phyloP scores from a whole-genome alignment of 2,329 filamentous ascomycete species.

The Colletotrichum musicola region DNA sequence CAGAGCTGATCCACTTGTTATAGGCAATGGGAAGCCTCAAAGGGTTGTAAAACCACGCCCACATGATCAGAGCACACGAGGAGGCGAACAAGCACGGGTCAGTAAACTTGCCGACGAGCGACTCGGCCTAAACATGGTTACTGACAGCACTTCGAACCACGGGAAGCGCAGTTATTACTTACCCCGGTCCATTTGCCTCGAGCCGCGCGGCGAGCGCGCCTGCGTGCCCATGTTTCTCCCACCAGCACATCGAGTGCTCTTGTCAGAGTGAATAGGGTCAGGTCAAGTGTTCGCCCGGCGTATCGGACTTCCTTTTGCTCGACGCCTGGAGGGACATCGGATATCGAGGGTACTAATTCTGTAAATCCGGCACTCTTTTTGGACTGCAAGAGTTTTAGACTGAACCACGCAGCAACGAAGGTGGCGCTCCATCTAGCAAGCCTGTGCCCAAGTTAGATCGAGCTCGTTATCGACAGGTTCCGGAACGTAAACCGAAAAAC shows the following conservation, averaged over 20 bases:
- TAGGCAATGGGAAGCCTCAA: constrained; percentile 78
- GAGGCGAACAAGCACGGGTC: constrained; percentile 79
- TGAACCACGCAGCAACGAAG: constrained; percentile 70
- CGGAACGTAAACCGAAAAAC: background rate
- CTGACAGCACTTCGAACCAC: background rate
- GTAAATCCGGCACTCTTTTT: constrained; percentile 61
- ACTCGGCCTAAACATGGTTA: constrained; percentile 53
- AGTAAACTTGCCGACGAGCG: constrained; percentile 58
- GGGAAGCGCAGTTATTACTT: constrained; percentile 33
- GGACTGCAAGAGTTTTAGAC: constrained; percentile 69
- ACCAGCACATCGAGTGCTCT: constrained; percentile 80
- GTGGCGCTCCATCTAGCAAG: constrained; percentile 68
- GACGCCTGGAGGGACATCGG: constrained; percentile 44
- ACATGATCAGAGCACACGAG: constrained; percentile 85
- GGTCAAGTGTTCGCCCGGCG: constrained; percentile 82
- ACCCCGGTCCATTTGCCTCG: constrained; percentile 62
- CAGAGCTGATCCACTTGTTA: constrained; percentile 84
- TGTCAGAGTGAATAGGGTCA: constrained; percentile 82
- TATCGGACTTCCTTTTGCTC: constrained; percentile 46
- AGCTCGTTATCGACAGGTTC: background rate
- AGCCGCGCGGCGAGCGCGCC: constrained; percentile 58
- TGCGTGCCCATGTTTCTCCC: constrained; percentile 72
- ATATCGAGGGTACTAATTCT: constrained; percentile 51
- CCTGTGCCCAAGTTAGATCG: constrained; percentile 51
- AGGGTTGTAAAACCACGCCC: constrained; percentile 87